A percentile compares a stretch with the other conserved stretches of the same genome.
These are phyloP conservation scores for Phytopythium montanum DNA, from an alignment of 352 stramenopile species.

Conservation along the genomic window DNA sequence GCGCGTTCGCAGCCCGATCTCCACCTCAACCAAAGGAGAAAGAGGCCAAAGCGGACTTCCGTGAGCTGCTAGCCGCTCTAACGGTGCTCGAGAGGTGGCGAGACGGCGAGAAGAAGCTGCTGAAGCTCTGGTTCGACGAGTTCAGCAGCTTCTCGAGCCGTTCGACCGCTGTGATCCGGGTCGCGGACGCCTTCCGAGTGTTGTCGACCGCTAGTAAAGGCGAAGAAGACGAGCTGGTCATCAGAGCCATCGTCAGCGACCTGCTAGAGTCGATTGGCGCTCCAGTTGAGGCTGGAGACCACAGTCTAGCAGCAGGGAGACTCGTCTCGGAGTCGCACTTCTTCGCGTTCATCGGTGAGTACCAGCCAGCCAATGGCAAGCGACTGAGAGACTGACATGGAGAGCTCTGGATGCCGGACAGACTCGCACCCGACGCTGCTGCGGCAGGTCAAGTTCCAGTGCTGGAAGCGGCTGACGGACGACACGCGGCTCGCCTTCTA, in stretches of 20 bases:
- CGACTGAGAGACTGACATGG: slow-evolving; percentile 1
- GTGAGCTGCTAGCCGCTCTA: slow-evolving; percentile 42
- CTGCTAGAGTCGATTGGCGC: neutral
- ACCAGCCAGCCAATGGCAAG: neutral
- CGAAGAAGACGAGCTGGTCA: slow-evolving; percentile 28
- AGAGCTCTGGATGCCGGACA: neutral
- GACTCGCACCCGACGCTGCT: slow-evolving; percentile 22
- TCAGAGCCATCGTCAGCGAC: slow-evolving; percentile 28
- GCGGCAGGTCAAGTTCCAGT: slow-evolving; percentile 26
- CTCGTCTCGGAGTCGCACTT: slow-evolving; percentile 17
- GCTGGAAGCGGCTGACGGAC: slow-evolving; percentile 53
- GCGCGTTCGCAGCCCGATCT: slow-evolving; percentile 20
- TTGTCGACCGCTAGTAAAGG: slow-evolving; percentile 36
- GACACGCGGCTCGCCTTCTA: slow-evolving; percentile 57
- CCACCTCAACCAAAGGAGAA: neutral
- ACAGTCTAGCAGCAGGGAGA: slow-evolving; percentile 2
- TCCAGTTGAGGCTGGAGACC: neutral
- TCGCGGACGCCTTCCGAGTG: slow-evolving; percentile 21
- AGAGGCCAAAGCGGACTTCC: slow-evolving; percentile 30
- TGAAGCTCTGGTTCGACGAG: slow-evolving; percentile 53
- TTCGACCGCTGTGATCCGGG: slow-evolving; percentile 23
- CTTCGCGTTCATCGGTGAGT: slow-evolving; percentile 5
- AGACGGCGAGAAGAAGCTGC: slow-evolving; percentile 35
- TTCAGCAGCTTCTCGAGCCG: slow-evolving; percentile 25
- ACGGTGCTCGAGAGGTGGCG: slow-evolving; percentile 50